Conservation (phyloP, 1,284 basidiomycete genomes). For the Pholiota adiposa region DNA sequence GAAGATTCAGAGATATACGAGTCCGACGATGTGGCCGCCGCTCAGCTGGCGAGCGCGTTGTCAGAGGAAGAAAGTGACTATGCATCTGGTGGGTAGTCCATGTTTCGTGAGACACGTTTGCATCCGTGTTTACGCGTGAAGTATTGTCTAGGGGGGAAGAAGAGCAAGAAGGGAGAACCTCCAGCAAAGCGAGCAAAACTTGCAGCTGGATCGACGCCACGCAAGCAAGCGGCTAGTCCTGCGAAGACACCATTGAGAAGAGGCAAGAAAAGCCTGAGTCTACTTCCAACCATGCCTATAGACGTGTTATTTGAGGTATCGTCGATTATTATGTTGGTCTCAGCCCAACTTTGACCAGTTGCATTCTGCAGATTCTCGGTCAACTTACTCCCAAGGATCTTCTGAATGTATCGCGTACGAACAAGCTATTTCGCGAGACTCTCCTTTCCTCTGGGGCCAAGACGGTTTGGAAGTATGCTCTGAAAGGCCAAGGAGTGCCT, state of each 20-base stretch:
- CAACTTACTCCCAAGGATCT: constrained; percentile 13
- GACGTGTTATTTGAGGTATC: constrained; percentile 22
- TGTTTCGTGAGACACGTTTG: too few species aligned
- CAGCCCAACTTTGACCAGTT: not conserved
- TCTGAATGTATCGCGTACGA: constrained; percentile 8
- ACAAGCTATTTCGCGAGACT: constrained; percentile 9
- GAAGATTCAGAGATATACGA: not conserved
- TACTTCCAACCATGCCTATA: constrained; percentile 21
- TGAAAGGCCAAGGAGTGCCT: constrained; percentile 2
- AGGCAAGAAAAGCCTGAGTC: constrained; percentile 9
- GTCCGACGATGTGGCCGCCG: not conserved
- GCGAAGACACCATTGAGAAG: not conserved
- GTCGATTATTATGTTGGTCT: not conserved
- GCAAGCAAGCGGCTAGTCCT: not conserved
- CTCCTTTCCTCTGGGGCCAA: not conserved
- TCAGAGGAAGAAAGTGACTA: not conserved
- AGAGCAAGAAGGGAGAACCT: not conserved
- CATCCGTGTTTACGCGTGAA: not conserved
- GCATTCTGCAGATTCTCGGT: constrained; percentile 6
- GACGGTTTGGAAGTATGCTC: constrained; percentile 8
- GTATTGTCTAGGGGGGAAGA: too few species aligned
- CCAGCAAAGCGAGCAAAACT: not conserved
- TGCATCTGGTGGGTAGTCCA: not conserved
- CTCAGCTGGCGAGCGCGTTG: not conserved
- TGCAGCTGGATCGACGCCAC: not conserved